phyloP scores from a whole-genome alignment of 106 monocot genomes.

The Chionographis japonica region DNA sequence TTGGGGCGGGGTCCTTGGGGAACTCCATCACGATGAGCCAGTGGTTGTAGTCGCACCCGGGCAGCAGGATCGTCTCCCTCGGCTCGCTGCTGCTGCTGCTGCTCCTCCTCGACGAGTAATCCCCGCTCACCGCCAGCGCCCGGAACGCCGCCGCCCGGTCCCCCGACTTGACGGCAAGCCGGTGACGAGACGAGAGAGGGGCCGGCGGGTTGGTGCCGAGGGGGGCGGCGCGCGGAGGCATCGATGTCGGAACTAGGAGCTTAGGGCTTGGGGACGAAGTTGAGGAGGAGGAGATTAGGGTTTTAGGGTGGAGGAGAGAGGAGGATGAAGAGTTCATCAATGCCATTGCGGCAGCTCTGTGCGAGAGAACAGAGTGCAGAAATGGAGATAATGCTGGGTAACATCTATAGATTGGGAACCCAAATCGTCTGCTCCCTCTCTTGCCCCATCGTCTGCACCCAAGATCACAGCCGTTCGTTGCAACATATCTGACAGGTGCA shows the following conservation, averaged over 20 bases:
- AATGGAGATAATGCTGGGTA: no score
- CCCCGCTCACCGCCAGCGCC: constrained; percentile 32
- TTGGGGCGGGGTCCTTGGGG: constrained; percentile 89
- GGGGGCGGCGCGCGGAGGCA: constrained; percentile 2
- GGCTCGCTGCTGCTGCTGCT: constrained; percentile 30
- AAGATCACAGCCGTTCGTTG: no score
- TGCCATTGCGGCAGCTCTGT: constrained; percentile 21
- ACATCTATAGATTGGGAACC: no score
- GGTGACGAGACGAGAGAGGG: constrained; percentile 1
- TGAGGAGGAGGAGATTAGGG: not conserved
- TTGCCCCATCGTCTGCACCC: no score
- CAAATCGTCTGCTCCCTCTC: no score
- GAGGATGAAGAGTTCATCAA: constrained; percentile 26
- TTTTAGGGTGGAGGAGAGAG: not conserved
- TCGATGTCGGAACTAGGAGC: not conserved
- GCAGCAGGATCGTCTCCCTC: constrained; percentile 82
- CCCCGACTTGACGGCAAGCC: no score
- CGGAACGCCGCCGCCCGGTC: constrained; percentile 4
- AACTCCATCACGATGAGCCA: constrained; percentile 98
- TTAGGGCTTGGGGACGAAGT: not conserved
- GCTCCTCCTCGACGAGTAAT: constrained; percentile 34
- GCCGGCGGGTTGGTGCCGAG: not conserved
- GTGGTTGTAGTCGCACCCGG: constrained; percentile 96
- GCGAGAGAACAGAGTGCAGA: no score
- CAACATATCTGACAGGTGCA: no score